Percentiles rank a stretch among this genome's conserved stretches.
phyloP scores from a whole-genome alignment of 495 filamentous ascomycete genomes.

The Oleoguttula mirabilis region DNA sequence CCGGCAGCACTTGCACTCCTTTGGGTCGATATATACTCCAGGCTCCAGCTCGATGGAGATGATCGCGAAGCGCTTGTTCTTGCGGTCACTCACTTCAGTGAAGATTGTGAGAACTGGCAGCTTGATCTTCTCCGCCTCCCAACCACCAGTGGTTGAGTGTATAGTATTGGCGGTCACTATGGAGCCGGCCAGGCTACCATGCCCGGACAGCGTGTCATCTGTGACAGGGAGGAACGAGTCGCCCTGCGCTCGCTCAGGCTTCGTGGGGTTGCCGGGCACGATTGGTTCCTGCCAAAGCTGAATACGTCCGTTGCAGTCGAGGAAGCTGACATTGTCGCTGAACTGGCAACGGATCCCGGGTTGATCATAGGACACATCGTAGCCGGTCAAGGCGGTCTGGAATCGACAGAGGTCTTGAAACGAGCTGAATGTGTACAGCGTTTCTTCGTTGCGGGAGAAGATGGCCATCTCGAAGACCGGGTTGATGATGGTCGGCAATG shows the following conservation, averaged over 20 bases:
- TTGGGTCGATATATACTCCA: slow-evolving; percentile 1
- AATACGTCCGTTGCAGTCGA: slow-evolving; percentile 2
- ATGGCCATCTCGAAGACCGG: slow-evolving; percentile 1
- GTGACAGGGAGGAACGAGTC: too few species aligned
- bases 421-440: slow-evolving; percentile 1
- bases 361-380: slow-evolving; percentile 5
- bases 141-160: too few species aligned
- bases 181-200: too few species aligned
- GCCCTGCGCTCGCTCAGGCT: too few species aligned
- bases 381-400: slow-evolving; percentile 4
- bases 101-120: neutral
- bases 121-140: neutral
- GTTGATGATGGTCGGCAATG: neutral
- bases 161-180: too few species aligned
- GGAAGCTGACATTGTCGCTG: neutral
- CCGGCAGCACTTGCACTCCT: slow-evolving; percentile 1
- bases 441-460: slow-evolving; percentile 2
- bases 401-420: neutral
- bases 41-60: slow-evolving; percentile 5
- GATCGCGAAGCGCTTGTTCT: neutral
- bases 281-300: slow-evolving; percentile 6
- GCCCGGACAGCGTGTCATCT: too few species aligned
- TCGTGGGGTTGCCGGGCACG: neutral
- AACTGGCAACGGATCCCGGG: neutral
- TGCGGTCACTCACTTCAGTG: neutral